Base-by-base conservation (phyloP, 495 filamentous ascomycete genomes). In the Daldinia childiae region DNA sequence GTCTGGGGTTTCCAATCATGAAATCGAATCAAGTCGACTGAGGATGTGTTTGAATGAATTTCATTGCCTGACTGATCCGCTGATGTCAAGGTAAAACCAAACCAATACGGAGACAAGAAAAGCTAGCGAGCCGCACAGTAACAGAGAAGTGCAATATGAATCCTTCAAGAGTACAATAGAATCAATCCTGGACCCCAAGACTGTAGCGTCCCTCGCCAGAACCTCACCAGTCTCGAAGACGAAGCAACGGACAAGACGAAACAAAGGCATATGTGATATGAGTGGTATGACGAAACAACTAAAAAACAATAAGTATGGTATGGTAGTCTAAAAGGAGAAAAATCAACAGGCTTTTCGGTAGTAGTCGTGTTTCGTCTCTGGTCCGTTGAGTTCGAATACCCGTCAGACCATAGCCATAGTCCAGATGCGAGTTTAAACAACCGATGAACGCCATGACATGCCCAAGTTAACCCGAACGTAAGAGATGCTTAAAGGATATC, bases 401-500 rank as follows among this genome's bases (percentile, higher is more conserved):
- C 76, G 70, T 66, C 69, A 65, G 66, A 68, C 73, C 68, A 74
- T 74, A 61, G 56, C 76, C 73, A 62, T 74, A 69, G 69, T 71
- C 76, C 76, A 76, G 69, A 78, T 78, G 76, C 74, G 76, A 74
- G 64, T 71, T 55, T 63, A 78, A 72, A 68, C 73, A 78, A 51
- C 73, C 76, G 62, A 65, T 63, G n/a, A 77, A 77, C 76, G 76
- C 76, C 76, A 50, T 64, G 62, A 72, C 71, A 78, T 78, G 73
- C 73, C 74, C 68, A 67, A 69, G 39, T 43, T 62, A 65, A 69
- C 52, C 71, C 62, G 54, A 69, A 69, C 52, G 29, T 58, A 51
- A 51, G 61, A 69, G 61, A 69, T 70, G 68, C 62, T 48, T 66
- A 58, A 73, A 61, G 58, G 34, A 68, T 56, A 66, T 61, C 41